A percentile compares a stretch with the other conserved stretches of the same genome.
Evolutionary conservation across 768 basidiomycete species (phyloP).

Genomic region (Macrolepiota fuliginosa): DNA sequence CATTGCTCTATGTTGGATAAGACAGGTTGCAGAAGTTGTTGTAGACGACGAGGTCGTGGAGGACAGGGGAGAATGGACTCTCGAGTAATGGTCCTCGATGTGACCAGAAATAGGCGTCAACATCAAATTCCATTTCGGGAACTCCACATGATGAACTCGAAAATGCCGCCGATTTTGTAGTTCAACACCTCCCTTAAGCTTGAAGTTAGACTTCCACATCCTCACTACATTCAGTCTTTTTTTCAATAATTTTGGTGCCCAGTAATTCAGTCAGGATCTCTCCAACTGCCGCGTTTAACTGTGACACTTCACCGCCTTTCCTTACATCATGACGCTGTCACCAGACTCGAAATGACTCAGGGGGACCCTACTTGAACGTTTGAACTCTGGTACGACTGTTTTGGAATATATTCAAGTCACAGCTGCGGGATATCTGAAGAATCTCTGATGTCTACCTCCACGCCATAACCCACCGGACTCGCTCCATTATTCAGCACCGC

Average conservation of each 20-base stretch:
- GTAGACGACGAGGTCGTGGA: background rate
- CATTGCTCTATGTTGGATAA: constrained; percentile 18
- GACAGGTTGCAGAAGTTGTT: background rate
- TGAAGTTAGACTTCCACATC: background rate
- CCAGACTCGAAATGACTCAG: background rate
- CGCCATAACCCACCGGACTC: background rate
- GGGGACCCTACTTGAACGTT: background rate
- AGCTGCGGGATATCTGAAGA: background rate
- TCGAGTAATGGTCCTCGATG: background rate
- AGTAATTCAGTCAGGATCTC: too few relatives aligned
- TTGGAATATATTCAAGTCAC: background rate
- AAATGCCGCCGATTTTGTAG: too few relatives aligned
- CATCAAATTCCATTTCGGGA: constrained; percentile 14
- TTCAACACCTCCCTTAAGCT: background rate
- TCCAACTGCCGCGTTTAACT: too few relatives aligned
- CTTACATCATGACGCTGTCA: too few relatives aligned
- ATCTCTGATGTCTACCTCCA: background rate
- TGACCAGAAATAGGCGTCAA: constrained; percentile 12
- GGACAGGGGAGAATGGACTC: background rate
- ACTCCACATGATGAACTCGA: background rate
- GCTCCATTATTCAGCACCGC: background rate
- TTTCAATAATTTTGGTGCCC: background rate
- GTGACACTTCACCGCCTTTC: too few relatives aligned
- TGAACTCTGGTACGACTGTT: background rate
- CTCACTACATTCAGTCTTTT: background rate